A percentile compares a stretch with the other conserved stretches of the same genome.
Conservation (phyloP, 352 stramenopile species). For the Blastocystis sp. region DNA sequence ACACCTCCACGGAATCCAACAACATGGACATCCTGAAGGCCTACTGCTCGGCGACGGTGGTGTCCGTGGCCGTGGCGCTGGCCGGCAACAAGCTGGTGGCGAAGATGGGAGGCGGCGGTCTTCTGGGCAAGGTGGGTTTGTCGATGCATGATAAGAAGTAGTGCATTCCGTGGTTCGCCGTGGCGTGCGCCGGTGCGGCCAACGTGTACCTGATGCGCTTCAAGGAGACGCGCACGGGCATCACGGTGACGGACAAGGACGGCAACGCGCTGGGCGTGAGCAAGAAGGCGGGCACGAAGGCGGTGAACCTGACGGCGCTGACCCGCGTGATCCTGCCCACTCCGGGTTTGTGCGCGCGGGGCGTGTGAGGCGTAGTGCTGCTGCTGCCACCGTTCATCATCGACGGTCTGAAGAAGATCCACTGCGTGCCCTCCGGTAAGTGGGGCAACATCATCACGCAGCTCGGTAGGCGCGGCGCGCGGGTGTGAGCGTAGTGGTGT, state of each 20-base stretch:
- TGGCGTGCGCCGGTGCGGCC: slow-evolving; percentile 82
- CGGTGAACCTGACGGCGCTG: too few species aligned
- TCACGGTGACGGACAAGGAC: slow-evolving; percentile 71
- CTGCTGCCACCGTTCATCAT: slow-evolving; percentile 70
- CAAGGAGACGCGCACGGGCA: slow-evolving; percentile 76
- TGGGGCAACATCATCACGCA: slow-evolving; percentile 47
- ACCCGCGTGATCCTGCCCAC: slow-evolving; percentile 79
- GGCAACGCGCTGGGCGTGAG: slow-evolving; percentile 76
- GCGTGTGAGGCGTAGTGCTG: slow-evolving; percentile 10
- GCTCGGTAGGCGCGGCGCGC: neutral
- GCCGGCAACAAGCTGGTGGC: slow-evolving; percentile 78
- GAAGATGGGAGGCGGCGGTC: slow-evolving; percentile 73
- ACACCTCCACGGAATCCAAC: slow-evolving; percentile 77
- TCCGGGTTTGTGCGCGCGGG: slow-evolving; percentile 76
- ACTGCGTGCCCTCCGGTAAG: slow-evolving; percentile 42
- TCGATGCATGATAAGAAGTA: slow-evolving; percentile 75
- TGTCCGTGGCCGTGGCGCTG: slow-evolving; percentile 80
- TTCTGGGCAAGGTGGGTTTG: slow-evolving; percentile 74
- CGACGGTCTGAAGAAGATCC: slow-evolving; percentile 37
- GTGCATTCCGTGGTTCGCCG: slow-evolving; percentile 80
- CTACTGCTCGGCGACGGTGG: slow-evolving; percentile 71
- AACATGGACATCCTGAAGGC: slow-evolving; percentile 78
- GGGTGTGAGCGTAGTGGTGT: slow-evolving; percentile 21
- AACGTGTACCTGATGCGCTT: slow-evolving; percentile 86
- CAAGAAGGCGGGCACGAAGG: too few species aligned